Percentiles rank a stretch among this genome's conserved stretches.
Evolutionary conservation across 345 rosid genomes (phyloP).

Genomic region (Gossypium rotundifolium): DNA sequence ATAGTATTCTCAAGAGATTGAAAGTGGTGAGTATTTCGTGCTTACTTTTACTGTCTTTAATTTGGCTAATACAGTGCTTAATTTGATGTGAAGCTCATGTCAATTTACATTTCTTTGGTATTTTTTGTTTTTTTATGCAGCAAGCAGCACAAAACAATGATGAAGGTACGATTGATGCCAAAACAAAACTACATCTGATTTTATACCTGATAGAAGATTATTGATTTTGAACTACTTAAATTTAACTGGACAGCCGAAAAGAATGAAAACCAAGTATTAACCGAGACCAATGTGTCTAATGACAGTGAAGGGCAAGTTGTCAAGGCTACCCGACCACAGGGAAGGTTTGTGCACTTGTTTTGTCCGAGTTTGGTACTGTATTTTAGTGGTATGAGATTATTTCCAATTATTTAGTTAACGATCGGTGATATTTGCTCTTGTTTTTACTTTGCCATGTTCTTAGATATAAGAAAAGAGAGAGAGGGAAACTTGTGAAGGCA

Average conservation of each 20-base stretch:
- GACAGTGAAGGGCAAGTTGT: constrained; percentile 32
- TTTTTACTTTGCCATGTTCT: neutral
- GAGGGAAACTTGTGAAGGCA: constrained; percentile 73
- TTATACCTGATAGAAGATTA: neutral
- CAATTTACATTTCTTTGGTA: too few species aligned
- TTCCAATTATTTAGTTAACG: neutral
- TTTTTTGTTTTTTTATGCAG: constrained; percentile 28
- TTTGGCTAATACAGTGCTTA: neutral
- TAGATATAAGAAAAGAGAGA: constrained; percentile 82
- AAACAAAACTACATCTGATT: neutral
- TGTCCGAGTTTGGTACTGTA: neutral
- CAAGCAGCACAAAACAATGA: constrained; percentile 49
- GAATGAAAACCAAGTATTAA: constrained; percentile 27
- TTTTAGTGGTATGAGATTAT: neutral
- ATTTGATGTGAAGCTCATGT: neutral
- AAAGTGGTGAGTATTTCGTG: constrained; percentile 56
- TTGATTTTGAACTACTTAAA: neutral
- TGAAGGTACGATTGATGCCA: constrained; percentile 42
- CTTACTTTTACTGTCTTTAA: neutral
- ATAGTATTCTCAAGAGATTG: constrained; percentile 83
- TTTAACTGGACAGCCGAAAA: constrained; percentile 29
- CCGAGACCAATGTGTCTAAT: constrained; percentile 25
- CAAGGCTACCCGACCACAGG: constrained; percentile 80
- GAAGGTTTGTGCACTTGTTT: constrained; percentile 52
- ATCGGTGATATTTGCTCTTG: neutral